A percentile compares a stretch with the other conserved stretches of the same genome.
These are phyloP conservation scores for Rhizoctonia solani DNA, from an alignment of 1,284 basidiomycete genomes.

Conservation along the genomic window DNA sequence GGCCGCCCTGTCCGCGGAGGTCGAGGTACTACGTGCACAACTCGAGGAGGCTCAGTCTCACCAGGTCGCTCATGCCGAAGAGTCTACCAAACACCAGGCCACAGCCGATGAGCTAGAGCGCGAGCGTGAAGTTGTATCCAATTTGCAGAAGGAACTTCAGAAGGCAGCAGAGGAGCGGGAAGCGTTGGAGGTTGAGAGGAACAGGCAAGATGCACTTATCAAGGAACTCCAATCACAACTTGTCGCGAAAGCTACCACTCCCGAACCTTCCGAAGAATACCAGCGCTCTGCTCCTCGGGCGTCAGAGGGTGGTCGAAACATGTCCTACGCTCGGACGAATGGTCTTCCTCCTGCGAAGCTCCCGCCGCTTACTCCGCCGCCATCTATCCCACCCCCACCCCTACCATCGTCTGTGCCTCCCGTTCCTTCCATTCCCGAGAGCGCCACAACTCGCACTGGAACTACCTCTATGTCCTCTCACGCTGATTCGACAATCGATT, in stretches of 20 bases:
- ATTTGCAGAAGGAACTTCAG: constrained; percentile 74
- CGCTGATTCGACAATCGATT: constrained; percentile 52
- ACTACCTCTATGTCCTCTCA: constrained; percentile 53
- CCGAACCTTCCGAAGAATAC: constrained; percentile 41
- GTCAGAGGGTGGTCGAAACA: constrained; percentile 57
- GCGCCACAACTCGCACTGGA: constrained; percentile 39
- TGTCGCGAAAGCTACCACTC: constrained; percentile 38
- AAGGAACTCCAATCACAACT: constrained; percentile 78
- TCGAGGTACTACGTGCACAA: constrained; percentile 61
- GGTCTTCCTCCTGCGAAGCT: constrained; percentile 70
- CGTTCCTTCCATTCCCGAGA: constrained; percentile 29
- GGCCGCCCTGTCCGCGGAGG: constrained; percentile 57
- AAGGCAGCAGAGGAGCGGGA: constrained; percentile 81
- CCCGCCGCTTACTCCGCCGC: constrained; percentile 87
- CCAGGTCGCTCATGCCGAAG: constrained; percentile 65
- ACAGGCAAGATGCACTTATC: constrained; percentile 63
- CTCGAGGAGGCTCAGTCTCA: constrained; percentile 61
- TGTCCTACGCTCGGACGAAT: constrained; percentile 58
- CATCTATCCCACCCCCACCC: constrained; percentile 84
- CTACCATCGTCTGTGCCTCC: constrained; percentile 58
- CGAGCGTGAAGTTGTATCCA: constrained; percentile 72
- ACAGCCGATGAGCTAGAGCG: constrained; percentile 73
- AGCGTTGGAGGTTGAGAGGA: constrained; percentile 69
- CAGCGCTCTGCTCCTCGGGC: no score
- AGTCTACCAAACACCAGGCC: constrained; percentile 73